Base-by-base conservation (phyloP, 371 early-diverging fungal genomes). In the Circinella minor region DNA sequence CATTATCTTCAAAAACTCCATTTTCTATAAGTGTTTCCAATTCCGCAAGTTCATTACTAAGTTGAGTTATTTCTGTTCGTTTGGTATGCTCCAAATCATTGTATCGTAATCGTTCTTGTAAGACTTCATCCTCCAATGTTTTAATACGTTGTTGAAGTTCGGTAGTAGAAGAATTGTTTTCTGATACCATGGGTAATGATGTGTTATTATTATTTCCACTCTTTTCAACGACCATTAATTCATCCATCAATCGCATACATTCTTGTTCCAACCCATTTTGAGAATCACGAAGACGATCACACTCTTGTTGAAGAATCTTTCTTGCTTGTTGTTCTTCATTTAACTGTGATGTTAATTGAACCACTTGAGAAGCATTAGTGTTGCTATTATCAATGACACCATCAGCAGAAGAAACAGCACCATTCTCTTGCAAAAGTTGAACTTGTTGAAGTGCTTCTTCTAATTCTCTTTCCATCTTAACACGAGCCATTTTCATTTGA, bases 1-100 rank as follows among this genome's bases (percentile, higher is more conserved):
- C 92, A 3, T 86, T 80, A 63, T 92, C 90, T 36, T 81, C 81
- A 72, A 93, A 91, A 11, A 90, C 86, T 69, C 87, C 88, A 68
- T 86, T 89, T 75, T 93, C 94, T n/a, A 93, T 82, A 47, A 93
- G 63, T 4, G 86, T 72, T 68, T 93, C 94, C 18, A 92, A 71
- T 34, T 88, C 90, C 0, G 85, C 85, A 3, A 94, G 67, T 65
- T 94, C 92, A 67, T 88, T 90, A 67, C 86, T 86, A 15, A 92
- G 72, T 61, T 77, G 79, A 15, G 73, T 77, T 11, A 92, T 77
- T 68, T 92, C 90, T 36, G 82, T 84, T 9, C 38, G 82, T 61
- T 88, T 86, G 20, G 82, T 69, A 4, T 79, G 75, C 6, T 86
- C 82, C 43, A 89, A 67, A 60, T 91, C 90, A 5, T 77, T 47